Conservation (phyloP, 1,284 basidiomycete species). For the Coniferiporia weirii region DNA sequence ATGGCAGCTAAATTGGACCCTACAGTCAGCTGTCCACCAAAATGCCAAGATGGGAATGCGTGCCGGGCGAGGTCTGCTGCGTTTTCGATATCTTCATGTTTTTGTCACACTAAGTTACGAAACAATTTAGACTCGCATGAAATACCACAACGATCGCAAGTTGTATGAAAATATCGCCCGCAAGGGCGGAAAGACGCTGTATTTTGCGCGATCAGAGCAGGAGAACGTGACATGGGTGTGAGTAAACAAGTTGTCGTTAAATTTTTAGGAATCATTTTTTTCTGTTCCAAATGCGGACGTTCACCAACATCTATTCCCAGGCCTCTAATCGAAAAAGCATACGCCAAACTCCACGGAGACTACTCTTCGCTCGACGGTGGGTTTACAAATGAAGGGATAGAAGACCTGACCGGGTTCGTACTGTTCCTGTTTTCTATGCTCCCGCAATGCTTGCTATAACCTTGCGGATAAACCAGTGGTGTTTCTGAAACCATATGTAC, state of each 20-base stretch:
- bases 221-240: constrained; percentile 46
- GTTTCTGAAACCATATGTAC: constrained; percentile 37
- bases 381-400: constrained; percentile 38
- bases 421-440: background rate
- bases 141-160: constrained; percentile 46
- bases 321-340: constrained; percentile 51
- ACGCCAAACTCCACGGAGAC: constrained; percentile 48
- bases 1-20: background rate
- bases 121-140: constrained; percentile 24
- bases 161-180: constrained; percentile 41
- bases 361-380: constrained; percentile 39
- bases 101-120: background rate
- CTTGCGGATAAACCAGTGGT: constrained; percentile 28
- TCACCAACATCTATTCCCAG: constrained; percentile 3
- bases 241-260: background rate
- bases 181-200: constrained; percentile 42
- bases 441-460: background rate
- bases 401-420: constrained; percentile 44
- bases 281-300: background rate
- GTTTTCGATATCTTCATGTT: background rate
- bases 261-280: background rate
- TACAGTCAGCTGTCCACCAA: constrained; percentile 37
- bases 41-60: constrained; percentile 47
- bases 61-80: constrained; percentile 24
- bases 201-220: constrained; percentile 43